Evolutionary conservation across 2,329 filamentous ascomycete genomes (phyloP).

Genomic region (Colletotrichum gloeosporioides): DNA sequence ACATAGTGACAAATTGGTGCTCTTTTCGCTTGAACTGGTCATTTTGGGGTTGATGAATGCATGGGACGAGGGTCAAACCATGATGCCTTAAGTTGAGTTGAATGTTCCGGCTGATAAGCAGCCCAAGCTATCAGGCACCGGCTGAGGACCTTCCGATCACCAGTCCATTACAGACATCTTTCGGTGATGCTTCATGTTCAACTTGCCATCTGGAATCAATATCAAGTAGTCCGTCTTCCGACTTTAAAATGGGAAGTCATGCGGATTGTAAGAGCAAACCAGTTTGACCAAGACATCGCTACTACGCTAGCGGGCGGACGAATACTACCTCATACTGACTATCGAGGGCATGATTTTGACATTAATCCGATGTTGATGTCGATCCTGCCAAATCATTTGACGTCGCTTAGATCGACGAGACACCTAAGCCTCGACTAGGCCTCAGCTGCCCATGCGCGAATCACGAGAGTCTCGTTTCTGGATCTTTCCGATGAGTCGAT

Average conservation of each 20-base stretch:
- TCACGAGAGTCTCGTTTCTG: background rate
- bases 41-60: background rate
- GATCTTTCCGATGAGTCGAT: background rate
- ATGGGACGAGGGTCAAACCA: background rate
- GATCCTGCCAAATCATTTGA: background rate
- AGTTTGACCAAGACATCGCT: background rate
- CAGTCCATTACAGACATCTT: background rate
- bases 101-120: background rate
- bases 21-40: background rate
- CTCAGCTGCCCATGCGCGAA: background rate
- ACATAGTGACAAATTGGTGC: background rate
- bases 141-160: background rate
- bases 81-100: background rate
- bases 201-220: background rate
- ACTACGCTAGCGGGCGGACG: background rate
- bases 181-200: background rate
- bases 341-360: background rate
- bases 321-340: background rate
- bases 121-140: background rate
- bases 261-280: background rate
- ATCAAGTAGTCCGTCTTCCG: background rate
- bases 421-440: background rate
- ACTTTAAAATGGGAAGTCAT: background rate
- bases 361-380: background rate
- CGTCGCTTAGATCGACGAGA: background rate